A percentile compares a stretch with the other conserved stretches of the same genome.
These are phyloP conservation scores for Dryadomyces quercus-mongolicae DNA, from an alignment of 2,329 filamentous ascomycete species.

Conservation along the genomic window DNA sequence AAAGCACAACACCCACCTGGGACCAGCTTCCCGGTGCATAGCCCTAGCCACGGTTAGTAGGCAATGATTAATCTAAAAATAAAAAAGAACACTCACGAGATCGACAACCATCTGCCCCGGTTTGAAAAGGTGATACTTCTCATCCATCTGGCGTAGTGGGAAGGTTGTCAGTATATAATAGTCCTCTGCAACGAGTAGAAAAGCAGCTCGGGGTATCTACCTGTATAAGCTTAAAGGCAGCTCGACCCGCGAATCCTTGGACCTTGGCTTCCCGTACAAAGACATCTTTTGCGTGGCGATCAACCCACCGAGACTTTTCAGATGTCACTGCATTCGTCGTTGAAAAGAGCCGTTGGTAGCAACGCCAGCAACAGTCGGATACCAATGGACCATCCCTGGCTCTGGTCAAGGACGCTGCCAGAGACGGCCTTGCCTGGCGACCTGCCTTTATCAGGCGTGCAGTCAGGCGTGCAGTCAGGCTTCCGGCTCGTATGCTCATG, in stretches of 20 bases:
- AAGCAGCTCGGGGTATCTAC: conserved; percentile 26
- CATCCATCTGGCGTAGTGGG: conserved; percentile 58
- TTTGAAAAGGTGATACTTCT: conserved; percentile 67
- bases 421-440: not conserved
- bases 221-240: conserved; percentile 87
- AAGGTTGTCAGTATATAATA: not conserved
- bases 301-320: conserved; percentile 66
- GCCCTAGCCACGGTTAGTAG: conserved; percentile 37
- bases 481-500: too few relatives aligned
- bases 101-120: conserved; percentile 80
- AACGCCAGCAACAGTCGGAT: not conserved
- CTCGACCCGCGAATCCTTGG: conserved; percentile 73
- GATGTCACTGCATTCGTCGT: conserved; percentile 25
- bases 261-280: conserved; percentile 68
- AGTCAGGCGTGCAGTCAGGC: not conserved
- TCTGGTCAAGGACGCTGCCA: not conserved
- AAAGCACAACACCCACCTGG: conserved; percentile 30
- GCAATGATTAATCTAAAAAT: too few relatives aligned
- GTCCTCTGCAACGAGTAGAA: too few relatives aligned
- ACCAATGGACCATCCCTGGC: not conserved
- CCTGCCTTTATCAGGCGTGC: not conserved
- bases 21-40: conserved; percentile 69
- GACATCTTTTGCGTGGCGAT: conserved; percentile 60
- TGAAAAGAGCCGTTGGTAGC: not conserved
- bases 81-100: conserved; percentile 43